phyloP scores from a whole-genome alignment of 345 rosid species.

The Salix brachista region DNA sequence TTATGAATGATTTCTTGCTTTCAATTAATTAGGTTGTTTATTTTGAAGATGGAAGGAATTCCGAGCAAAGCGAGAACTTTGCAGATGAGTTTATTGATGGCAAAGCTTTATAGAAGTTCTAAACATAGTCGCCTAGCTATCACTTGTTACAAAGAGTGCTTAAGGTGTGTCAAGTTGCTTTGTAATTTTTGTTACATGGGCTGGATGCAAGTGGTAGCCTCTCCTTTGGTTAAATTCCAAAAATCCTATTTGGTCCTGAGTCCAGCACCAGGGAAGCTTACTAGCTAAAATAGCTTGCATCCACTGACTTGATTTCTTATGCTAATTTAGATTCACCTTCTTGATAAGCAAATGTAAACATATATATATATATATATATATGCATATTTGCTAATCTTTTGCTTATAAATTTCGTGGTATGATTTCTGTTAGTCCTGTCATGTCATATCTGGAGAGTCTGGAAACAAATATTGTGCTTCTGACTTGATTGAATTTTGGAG shows the following conservation, averaged over 20 bases:
- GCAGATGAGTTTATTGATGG: conserved; percentile 90
- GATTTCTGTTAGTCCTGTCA: not conserved
- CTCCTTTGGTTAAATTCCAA: not conserved
- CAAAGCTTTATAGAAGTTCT: conserved; percentile 83
- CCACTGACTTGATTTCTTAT: not conserved
- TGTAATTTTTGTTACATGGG: not conserved
- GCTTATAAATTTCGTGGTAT: not conserved
- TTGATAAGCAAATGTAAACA: not conserved
- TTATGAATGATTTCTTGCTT: not conserved
- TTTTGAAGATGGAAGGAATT: conserved; percentile 76
- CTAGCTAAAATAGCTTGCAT: not conserved
- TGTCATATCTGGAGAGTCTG: not conserved
- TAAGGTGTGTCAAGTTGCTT: conserved; percentile 50
- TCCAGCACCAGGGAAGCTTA: not conserved
- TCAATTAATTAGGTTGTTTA: not conserved
- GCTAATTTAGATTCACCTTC: not conserved
- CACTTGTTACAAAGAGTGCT: conserved; percentile 83
- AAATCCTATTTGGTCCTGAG: not conserved
- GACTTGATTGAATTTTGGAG: not conserved
- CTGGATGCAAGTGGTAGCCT: not conserved
- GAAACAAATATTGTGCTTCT: not conserved
- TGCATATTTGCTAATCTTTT: not conserved
- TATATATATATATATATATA: no score
- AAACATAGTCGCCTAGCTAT: conserved; percentile 81
- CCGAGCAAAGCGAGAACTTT: conserved; percentile 87